Conservation (phyloP, 176 grass and related monocot species). For the Juncus effusus region DNA sequence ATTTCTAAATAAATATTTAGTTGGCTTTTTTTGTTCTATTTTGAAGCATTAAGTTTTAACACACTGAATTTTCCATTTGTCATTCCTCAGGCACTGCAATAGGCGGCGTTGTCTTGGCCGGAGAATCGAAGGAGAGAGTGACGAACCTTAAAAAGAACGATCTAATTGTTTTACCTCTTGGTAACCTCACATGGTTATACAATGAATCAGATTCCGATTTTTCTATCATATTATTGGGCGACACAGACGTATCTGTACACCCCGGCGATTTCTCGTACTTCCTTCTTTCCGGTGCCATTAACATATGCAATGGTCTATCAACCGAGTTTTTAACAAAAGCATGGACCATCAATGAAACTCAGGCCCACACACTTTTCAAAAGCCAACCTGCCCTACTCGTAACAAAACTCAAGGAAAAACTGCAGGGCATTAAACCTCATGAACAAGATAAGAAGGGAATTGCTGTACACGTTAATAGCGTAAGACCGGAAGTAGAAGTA, state of each 20-base stretch:
- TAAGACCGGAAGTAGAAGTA: not conserved
- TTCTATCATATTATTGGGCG: conserved; percentile 26
- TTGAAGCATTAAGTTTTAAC: too few relatives aligned
- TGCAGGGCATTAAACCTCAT: not conserved
- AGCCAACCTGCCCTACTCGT: conserved; percentile 18
- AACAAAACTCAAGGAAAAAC: not conserved
- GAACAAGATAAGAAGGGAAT: conserved; percentile 18
- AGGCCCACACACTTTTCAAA: conserved; percentile 2
- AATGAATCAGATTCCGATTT: conserved; percentile 3
- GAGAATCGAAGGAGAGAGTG: conserved; percentile 18
- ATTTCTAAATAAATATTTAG: not conserved
- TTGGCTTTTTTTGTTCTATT: conserved; percentile 2
- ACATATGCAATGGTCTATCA: conserved; percentile 10
- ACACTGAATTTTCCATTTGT: not conserved
- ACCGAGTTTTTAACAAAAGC: conserved; percentile 10
- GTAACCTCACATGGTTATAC: conserved; percentile 39
- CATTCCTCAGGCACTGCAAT: not conserved
- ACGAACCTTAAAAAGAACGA: conserved; percentile 19
- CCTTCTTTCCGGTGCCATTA: conserved; percentile 22
- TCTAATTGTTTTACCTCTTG: conserved; percentile 12
- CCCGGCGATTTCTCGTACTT: conserved; percentile 27
- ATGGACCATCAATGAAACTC: conserved; percentile 5
- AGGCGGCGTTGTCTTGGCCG: conserved; percentile 5
- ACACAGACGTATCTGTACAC: conserved; percentile 10
- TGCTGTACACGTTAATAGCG: conserved; percentile 9